These are phyloP conservation scores for Lentinula boryana DNA, from an alignment of 768 basidiomycete genomes.

Conservation along the genomic window DNA sequence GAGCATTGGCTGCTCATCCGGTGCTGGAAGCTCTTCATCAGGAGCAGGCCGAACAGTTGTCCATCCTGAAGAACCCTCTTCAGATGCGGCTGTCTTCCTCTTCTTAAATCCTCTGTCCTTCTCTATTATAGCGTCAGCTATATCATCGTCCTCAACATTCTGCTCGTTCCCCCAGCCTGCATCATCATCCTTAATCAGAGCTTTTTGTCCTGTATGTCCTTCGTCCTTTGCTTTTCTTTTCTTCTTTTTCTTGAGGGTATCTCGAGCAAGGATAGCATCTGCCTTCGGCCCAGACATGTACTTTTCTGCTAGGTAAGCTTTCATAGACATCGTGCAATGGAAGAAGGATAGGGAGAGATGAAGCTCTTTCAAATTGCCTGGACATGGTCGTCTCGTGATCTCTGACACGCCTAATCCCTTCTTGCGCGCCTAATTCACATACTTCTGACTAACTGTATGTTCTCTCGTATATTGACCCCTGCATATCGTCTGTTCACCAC, in stretches of 20 bases:
- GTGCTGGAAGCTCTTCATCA: conserved; percentile 40
- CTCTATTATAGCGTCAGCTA: conserved; percentile 60
- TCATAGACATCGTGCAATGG: conserved; percentile 31
- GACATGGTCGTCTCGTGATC: conserved; percentile 17
- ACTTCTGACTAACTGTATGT: neutral
- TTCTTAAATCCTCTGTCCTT: conserved; percentile 80
- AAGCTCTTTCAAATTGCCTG: no score
- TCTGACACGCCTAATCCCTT: no score
- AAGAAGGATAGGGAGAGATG: no score
- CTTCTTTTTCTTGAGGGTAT: conserved; percentile 64
- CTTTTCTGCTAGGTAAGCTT: conserved; percentile 81
- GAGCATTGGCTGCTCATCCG: conserved; percentile 67
- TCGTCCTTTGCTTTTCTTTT: conserved; percentile 51
- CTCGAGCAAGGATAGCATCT: conserved; percentile 82
- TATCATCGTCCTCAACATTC: conserved; percentile 50
- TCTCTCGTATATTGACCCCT: neutral
- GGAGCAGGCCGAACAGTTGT: conserved; percentile 54
- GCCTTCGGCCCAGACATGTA: conserved; percentile 98
- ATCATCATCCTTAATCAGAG: conserved; percentile 64
- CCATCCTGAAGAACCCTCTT: conserved; percentile 51
- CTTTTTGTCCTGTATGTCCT: conserved; percentile 16
- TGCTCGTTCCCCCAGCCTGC: conserved; percentile 62
- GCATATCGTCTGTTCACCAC: neutral
- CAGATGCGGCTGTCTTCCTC: conserved; percentile 36
- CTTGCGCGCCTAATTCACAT: neutral